Percentiles rank a stretch among this genome's conserved stretches.
These are phyloP conservation scores for Niveomyces coronatus DNA, from an alignment of 2,329 filamentous ascomycete genomes.

Conservation along the genomic window DNA sequence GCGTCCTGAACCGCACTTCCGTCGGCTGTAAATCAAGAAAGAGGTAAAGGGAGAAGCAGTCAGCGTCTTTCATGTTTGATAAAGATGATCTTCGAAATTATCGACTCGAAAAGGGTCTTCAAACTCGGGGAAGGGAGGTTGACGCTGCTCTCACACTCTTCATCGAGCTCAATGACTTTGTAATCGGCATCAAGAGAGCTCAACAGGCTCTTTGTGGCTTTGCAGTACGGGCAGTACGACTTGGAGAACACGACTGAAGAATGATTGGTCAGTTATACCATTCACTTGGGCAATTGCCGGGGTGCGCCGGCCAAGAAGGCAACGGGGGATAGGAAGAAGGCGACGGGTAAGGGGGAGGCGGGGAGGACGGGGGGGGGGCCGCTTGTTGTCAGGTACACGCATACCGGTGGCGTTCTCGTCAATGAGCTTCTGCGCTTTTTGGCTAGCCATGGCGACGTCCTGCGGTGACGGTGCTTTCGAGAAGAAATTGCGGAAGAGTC, in stretches of 20 bases:
- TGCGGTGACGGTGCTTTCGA: conserved; percentile 43
- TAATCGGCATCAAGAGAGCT: conserved; percentile 61
- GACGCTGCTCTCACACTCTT: conserved; percentile 63
- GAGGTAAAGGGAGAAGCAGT: too few species aligned
- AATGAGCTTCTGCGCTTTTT: conserved; percentile 78
- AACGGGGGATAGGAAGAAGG: too few species aligned
- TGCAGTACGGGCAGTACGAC: conserved; percentile 92
- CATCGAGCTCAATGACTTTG: conserved; percentile 71
- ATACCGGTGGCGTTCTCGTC: conserved; percentile 77
- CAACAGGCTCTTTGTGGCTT: conserved; percentile 64
- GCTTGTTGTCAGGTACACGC: conserved; percentile 20
- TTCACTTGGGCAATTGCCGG: too few species aligned
- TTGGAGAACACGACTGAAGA: conserved; percentile 83
- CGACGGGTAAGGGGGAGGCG: conserved; percentile 1
- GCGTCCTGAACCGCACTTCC: conserved; percentile 74
- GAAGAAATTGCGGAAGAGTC: conserved; percentile 66
- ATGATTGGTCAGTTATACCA: too few species aligned
- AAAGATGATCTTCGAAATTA: too few species aligned
- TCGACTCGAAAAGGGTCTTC: background rate
- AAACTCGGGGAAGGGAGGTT: background rate
- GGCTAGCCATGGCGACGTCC: conserved; percentile 68
- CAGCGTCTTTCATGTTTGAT: too few species aligned
- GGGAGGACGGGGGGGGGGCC: background rate
- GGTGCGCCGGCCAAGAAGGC: too few species aligned
- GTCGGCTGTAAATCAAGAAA: conserved; percentile 49